phyloP scores from a whole-genome alignment of 306 rosid species.

The Prunus campanulata region DNA sequence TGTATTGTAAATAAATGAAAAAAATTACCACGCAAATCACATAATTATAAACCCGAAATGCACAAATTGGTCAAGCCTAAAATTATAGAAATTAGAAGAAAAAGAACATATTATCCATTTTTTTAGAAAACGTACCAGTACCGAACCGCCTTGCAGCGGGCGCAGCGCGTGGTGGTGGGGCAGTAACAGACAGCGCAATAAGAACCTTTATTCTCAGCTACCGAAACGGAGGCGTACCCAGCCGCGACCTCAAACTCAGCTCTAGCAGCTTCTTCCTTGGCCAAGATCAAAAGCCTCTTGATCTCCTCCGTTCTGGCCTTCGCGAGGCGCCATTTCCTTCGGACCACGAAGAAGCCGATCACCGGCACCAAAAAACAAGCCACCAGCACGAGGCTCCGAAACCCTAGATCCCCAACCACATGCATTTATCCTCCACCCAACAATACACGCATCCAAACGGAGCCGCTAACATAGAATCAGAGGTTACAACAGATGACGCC shows the following conservation, averaged over 20 bases:
- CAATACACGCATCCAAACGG: constrained; percentile 51
- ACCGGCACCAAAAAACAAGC: constrained; percentile 44
- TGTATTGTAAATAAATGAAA: neutral
- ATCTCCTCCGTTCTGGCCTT: constrained; percentile 72
- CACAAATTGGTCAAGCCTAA: neutral
- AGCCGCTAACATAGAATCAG: constrained; percentile 45
- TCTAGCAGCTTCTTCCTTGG: constrained; percentile 69
- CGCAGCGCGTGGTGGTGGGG: constrained; percentile 75
- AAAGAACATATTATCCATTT: neutral
- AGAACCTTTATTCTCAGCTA: constrained; percentile 16
- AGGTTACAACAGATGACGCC: constrained; percentile 15
- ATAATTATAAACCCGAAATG: neutral
- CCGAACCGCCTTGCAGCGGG: constrained; percentile 79
- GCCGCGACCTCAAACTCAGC: constrained; percentile 70
- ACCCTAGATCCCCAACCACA: constrained; percentile 77
- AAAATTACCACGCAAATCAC: neutral
- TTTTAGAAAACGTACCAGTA: constrained; percentile 58
- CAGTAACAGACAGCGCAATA: constrained; percentile 72
- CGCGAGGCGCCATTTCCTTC: constrained; percentile 65
- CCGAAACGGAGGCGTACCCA: constrained; percentile 21
- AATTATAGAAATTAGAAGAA: neutral
- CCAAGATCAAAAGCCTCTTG: constrained; percentile 67
- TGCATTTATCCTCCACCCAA: constrained; percentile 70
- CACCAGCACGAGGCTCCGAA: constrained; percentile 62
- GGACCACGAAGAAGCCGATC: constrained; percentile 46